Evolutionary conservation across 352 stramenopile species (phyloP).

Genomic region (Albugo candida): DNA sequence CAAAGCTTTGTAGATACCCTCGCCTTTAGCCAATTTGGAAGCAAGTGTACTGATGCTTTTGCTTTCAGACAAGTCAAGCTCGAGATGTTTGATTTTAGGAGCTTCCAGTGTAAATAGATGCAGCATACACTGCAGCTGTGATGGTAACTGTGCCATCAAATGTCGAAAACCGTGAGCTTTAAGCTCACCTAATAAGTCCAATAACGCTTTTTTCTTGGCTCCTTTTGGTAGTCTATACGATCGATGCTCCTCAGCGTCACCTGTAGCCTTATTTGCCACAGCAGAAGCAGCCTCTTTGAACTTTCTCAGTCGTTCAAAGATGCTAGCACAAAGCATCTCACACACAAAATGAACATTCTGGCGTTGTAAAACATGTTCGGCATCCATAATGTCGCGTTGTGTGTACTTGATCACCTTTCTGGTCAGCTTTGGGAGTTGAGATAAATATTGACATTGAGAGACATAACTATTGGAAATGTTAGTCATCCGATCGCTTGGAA

Average conservation of each 20-base stretch:
- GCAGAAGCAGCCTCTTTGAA: constrained; percentile 41
- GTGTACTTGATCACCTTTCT: background rate
- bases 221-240: constrained; percentile 80
- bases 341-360: constrained; percentile 36
- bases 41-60: background rate
- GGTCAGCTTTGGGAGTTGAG: too few species aligned
- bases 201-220: constrained; percentile 93
- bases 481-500: background rate
- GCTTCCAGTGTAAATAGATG: constrained; percentile 70
- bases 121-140: constrained; percentile 58
- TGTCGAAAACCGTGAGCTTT: constrained; percentile 69
- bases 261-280: constrained; percentile 40
- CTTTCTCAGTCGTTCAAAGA: constrained; percentile 11
- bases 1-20: background rate
- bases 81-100: constrained; percentile 59
- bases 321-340: constrained; percentile 17
- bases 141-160: constrained; percentile 49
- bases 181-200: constrained; percentile 86
- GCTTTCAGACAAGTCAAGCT: background rate
- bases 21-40: background rate
- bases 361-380: background rate
- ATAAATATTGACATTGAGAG: too few species aligned
- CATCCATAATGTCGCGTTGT: background rate
- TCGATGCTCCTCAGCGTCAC: constrained; percentile 55
- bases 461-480: too few species aligned